Evolutionary conservation across 148 eudicot genomes (phyloP).

Genomic region (Simmondsia chinensis): DNA sequence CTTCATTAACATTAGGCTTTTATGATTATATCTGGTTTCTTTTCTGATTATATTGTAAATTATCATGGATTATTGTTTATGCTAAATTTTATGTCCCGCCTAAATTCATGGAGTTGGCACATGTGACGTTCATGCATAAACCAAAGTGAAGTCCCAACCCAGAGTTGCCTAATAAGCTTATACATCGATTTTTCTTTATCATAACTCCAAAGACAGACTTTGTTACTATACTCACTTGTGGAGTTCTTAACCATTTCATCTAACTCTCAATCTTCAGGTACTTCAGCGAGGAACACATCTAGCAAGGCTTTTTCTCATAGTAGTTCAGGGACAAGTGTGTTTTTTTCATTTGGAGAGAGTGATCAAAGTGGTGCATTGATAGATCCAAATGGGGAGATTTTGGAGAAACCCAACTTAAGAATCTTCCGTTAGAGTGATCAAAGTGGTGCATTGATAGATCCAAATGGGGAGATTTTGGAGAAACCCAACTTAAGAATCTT

Average conservation of each 20-base stretch:
- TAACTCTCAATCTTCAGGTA: constrained; percentile 18
- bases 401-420: constrained; percentile 38
- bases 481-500: constrained; percentile 44
- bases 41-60: neutral
- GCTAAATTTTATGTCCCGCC: too few species aligned
- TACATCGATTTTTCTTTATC: too few species aligned
- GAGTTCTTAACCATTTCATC: neutral
- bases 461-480: constrained; percentile 21
- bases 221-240: too few species aligned
- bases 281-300: constrained; percentile 19
- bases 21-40: neutral
- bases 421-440: constrained; percentile 36
- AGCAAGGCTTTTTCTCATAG: constrained; percentile 32
- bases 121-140: too few species aligned
- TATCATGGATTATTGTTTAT: too few species aligned
- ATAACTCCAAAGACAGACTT: too few species aligned
- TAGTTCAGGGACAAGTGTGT: constrained; percentile 32
- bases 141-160: too few species aligned
- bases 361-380: constrained; percentile 27
- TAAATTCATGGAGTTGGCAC: too few species aligned
- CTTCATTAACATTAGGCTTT: neutral
- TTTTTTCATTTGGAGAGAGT: constrained; percentile 23
- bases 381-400: constrained; percentile 16
- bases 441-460: constrained; percentile 18
- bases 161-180: too few species aligned